Evolutionary conservation across 345 rosid species (phyloP), one percentile per base, ranked within the genome.

Genomic region (Anacardium occidentale): DNA sequence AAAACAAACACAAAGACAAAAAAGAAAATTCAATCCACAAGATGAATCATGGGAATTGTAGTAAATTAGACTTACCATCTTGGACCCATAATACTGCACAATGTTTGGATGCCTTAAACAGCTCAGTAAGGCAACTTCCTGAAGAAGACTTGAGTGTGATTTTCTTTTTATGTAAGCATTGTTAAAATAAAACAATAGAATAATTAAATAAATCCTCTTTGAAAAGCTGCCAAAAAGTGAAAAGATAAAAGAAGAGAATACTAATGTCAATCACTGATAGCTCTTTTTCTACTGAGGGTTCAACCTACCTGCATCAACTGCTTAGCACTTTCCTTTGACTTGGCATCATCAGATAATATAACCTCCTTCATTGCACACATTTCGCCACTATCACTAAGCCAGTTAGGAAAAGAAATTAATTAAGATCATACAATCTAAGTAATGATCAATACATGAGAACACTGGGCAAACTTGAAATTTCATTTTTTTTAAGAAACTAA

Each of bases 71-170:
- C 84, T 64, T 79, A 90, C 94, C 63, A 79, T 74, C 78, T 86
- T 90, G 61, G 92, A 86, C n/a, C 96, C 92, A 74, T 90, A 86
- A 70, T 90, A 90, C 70, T 85, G 91, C 70, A 90, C 96, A 53
- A 90, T 90, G 72, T 90, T 90, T 51, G 89, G 91, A 77, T 90
- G 96, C 44, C 77, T 67, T 65, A 90, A 81, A 61, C 90, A 83
- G 72, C 96, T 90, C 71, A 90, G 75, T 45, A 90, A 62, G 10
- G 88, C 55, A 68, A 90, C 86, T 88, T 90, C 96, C 96, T 90
- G 91, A 63, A 74, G 53, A 70, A 56, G 17, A 60, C 37, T 53
- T 11, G 47, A 64, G 44, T 44, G 62, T 50, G 69, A 61, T 32
- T 20, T 37, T 20, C 22, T 59, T 48, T 74, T 48, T 37, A 69